Evolutionary conservation across 2,329 filamentous ascomycete genomes (phyloP).

Genomic region (Xylariaceae sp.): DNA sequence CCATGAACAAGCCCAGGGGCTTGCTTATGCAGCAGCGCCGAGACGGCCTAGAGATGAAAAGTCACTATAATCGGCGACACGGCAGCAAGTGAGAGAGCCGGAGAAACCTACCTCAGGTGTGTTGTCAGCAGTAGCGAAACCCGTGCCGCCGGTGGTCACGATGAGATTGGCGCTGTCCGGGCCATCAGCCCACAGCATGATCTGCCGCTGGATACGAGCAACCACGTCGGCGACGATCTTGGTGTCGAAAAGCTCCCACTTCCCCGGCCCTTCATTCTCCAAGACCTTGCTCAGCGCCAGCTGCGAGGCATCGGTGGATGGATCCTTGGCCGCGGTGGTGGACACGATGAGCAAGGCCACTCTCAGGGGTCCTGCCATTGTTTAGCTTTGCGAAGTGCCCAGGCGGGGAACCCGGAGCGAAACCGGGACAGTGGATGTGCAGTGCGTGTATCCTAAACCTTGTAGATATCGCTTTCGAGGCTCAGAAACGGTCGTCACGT

Average conservation of each 20-base stretch:
- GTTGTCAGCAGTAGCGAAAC: conserved; percentile 77
- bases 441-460: too few relatives aligned
- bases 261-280: conserved; percentile 57
- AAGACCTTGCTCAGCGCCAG: conserved; percentile 66
- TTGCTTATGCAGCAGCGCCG: conserved; percentile 73
- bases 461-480: too few relatives aligned
- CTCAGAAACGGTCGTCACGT: too few relatives aligned
- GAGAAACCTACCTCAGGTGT: conserved; percentile 87
- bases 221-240: conserved; percentile 77
- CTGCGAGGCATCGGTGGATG: conserved; percentile 72
- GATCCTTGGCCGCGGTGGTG: conserved; percentile 78
- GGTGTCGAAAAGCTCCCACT: conserved; percentile 66
- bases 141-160: conserved; percentile 86
- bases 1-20: conserved; percentile 90
- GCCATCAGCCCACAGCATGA: conserved; percentile 70
- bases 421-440: not conserved
- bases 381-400: conserved; percentile 25
- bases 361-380: conserved; percentile 46
- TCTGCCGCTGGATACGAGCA: conserved; percentile 66
- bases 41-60: conserved; percentile 59
- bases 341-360: conserved; percentile 83
- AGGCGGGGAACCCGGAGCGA: not conserved
- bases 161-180: conserved; percentile 65
- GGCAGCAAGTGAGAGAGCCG: not conserved
- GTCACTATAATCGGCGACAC: not conserved